These are phyloP conservation scores for Fusarium abutilonis DNA, from an alignment of 2,329 filamentous ascomycete genomes.

Conservation along the genomic window DNA sequence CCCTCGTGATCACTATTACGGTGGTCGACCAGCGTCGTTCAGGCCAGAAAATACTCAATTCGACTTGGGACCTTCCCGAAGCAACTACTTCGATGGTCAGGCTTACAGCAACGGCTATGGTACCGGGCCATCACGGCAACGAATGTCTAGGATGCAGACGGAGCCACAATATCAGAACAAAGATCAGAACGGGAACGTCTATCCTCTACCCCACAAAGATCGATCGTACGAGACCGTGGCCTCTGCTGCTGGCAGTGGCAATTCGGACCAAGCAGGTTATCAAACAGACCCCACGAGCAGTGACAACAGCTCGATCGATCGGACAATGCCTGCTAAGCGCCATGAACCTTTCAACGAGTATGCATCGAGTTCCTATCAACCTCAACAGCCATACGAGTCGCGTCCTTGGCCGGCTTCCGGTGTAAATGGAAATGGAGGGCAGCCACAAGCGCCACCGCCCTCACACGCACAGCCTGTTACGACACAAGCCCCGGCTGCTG, in stretches of 20 bases:
- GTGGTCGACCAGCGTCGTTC: constrained; percentile 55
- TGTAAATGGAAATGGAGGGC: constrained; percentile 40
- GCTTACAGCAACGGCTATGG: constrained; percentile 50
- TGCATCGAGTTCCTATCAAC: constrained; percentile 66
- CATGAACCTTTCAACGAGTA: constrained; percentile 69
- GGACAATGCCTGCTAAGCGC: constrained; percentile 67
- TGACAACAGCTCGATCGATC: constrained; percentile 90
- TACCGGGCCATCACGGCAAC: constrained; percentile 41
- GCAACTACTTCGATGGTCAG: constrained; percentile 58
- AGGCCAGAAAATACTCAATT: constrained; percentile 55
- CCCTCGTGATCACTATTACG: constrained; percentile 64
- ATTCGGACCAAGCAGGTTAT: constrained; percentile 79
- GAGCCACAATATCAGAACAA: constrained; percentile 55
- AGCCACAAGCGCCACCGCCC: constrained; percentile 42
- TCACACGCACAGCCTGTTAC: constrained; percentile 39
- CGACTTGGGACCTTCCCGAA: constrained; percentile 52
- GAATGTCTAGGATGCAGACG: constrained; percentile 56
- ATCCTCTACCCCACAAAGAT: constrained; percentile 71
- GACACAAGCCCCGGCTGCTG: constrained; percentile 26
- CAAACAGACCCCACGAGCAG: constrained; percentile 87
- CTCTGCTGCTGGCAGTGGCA: constrained; percentile 77
- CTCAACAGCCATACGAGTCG: constrained; percentile 54
- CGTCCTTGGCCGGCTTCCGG: constrained; percentile 53
- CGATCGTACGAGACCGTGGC: constrained; percentile 88
- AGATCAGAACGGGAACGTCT: constrained; percentile 58